phyloP scores from a whole-genome alignment of 495 filamentous ascomycete genomes.

The Aspergillus egyptiacus region DNA sequence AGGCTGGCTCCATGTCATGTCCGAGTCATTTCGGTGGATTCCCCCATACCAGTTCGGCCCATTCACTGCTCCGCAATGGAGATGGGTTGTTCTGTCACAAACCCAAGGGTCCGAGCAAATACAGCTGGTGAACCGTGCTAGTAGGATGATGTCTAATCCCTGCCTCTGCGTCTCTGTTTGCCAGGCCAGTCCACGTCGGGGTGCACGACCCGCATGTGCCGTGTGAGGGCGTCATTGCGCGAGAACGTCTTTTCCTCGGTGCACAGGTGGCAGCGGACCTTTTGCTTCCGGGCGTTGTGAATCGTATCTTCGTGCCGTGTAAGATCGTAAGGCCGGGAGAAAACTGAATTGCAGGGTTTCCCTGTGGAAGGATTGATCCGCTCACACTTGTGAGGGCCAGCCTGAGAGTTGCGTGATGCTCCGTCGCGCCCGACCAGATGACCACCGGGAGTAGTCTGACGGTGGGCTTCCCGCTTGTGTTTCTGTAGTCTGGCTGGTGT shows the following conservation, averaged over 20 bases:
- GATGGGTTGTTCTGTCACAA: background rate
- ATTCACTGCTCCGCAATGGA: conserved; percentile 10
- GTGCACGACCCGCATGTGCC: conserved; percentile 88
- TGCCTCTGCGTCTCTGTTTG: conserved; percentile 47
- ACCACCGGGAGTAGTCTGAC: conserved; percentile 51
- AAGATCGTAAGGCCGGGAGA: conserved; percentile 96
- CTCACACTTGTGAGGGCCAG: conserved; percentile 84
- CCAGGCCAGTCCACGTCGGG: conserved; percentile 77
- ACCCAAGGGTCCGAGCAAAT: background rate
- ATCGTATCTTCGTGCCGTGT: conserved; percentile 97
- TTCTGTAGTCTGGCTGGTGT: conserved; percentile 81
- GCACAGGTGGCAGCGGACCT: conserved; percentile 90
- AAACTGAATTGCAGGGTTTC: conserved; percentile 92
- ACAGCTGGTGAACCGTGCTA: background rate
- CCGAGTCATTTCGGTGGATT: conserved; percentile 12
- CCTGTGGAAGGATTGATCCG: conserved; percentile 92
- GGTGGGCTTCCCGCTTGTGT: conserved; percentile 91
- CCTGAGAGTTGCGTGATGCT: conserved; percentile 67
- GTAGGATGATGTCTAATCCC: conserved; percentile 25
- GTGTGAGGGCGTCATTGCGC: conserved; percentile 82
- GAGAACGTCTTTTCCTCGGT: conserved; percentile 98
- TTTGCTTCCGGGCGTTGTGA: conserved; percentile 89
- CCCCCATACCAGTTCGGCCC: background rate
- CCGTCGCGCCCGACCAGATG: conserved; percentile 41
- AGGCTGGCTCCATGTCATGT: conserved; percentile 20